Evolutionary conservation across 2,329 filamentous ascomycete species (phyloP), one percentile per base, ranked within the genome.

Genomic region (Emydomyces testavorans): DNA sequence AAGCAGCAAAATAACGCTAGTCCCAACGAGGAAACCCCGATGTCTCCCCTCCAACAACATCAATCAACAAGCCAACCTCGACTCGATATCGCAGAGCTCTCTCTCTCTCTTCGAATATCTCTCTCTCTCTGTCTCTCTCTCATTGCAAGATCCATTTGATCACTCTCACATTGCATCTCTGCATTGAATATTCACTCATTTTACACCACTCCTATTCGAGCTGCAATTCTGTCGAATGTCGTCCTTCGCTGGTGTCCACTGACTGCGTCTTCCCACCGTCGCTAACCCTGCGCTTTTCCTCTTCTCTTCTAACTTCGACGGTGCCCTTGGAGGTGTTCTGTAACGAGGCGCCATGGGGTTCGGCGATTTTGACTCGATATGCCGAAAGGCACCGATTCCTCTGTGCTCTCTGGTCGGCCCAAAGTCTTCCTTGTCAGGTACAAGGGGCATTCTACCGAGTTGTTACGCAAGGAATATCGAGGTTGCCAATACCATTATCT

Each of bases 401-500:
- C 70, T 96, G 60, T 98, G 92, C 70, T 79, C 86, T 45, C 76
- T 88, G 48, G 78, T 98, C 57, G 92, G 92, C 15, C 77, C 82
- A 26, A 56, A 62, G 4, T 69, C 68, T n/a, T 57, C 65, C 38
- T 78, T 83, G 58, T 72, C 76, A 28, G 79, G 87, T 55, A 75
- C 77, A 49, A 77, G 82, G 10, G 85, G 88, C 57, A 92, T 95
- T 55, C 83, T 94, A 65, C 80, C 92, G 49, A 79, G 81, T 61
- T 98, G 92, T 73, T 96, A 90, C 70, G 85, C 92, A 51, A 82
- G 92, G 51, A 93, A 92, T 60, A 90, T 98, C 66, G 89, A 95
- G 68, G 69, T 96, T 56, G 92, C 89, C 57, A 98, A 98, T 71
- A 98, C 92, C 34, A 90, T 96, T 70, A 98, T 98, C 62, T 98